phyloP scores from a whole-genome alignment of 305 asterid species.

The Ilex paraguariensis region DNA sequence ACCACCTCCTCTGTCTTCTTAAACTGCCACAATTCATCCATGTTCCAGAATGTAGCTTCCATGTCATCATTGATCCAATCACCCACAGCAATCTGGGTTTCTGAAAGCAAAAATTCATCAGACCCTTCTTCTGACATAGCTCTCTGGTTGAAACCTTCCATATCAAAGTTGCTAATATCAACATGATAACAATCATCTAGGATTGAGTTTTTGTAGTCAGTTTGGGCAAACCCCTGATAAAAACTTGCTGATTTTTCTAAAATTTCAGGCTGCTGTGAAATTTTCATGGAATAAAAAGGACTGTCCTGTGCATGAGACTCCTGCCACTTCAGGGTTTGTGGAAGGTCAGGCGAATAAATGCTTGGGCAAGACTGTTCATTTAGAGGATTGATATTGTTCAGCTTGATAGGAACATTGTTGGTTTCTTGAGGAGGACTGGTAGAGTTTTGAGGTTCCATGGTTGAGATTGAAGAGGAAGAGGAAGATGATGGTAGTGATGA shows the following conservation, averaged over 20 bases:
- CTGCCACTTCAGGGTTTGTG: no score
- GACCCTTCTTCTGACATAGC: conserved; percentile 28
- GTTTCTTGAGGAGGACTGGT: conserved; percentile 10
- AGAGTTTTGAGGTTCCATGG: conserved; percentile 27
- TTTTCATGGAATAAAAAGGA: conserved; percentile 4
- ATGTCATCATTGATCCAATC: conserved; percentile 49
- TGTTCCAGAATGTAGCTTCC: conserved; percentile 48
- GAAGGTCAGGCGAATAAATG: neutral
- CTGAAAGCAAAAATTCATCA: conserved; percentile 26
- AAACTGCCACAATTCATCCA: conserved; percentile 64
- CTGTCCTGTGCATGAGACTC: no score
- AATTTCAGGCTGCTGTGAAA: conserved; percentile 5
- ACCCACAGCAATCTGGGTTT: conserved; percentile 22
- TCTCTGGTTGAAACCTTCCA: conserved; percentile 6
- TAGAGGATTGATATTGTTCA: neutral
- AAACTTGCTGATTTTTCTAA: conserved; percentile 11
- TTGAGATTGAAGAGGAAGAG: conserved; percentile 24
- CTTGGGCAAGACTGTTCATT: neutral
- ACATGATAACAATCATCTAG: conserved; percentile 36
- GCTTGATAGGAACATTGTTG: conserved; percentile 6
- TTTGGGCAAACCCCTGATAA: neutral
- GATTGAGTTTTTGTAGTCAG: conserved; percentile 7
- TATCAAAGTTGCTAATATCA: conserved; percentile 19
- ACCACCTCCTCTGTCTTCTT: conserved; percentile 23
- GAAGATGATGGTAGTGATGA: conserved; percentile 21